Evolutionary conservation across 495 filamentous ascomycete species (phyloP).

Genomic region (Neurospora sp.): DNA sequence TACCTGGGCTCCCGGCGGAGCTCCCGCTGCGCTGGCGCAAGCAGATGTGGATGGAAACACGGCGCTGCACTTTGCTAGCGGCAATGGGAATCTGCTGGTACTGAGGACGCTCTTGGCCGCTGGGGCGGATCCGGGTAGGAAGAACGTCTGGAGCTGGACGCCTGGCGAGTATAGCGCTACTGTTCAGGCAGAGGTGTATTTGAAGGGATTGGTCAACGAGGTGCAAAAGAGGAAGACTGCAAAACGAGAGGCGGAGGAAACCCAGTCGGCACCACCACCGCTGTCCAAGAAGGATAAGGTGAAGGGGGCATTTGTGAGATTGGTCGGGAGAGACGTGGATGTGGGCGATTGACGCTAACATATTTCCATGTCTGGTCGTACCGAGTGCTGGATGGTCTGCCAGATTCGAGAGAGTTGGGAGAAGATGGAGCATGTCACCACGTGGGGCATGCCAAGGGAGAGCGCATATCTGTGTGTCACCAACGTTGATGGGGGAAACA

Average conservation of each 20-base stretch:
- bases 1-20: conserved; percentile 39
- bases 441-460: not conserved
- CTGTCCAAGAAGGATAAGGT: conserved; percentile 9
- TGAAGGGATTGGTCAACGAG: conserved; percentile 54
- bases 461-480: not conserved
- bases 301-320: conserved; percentile 23
- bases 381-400: no score
- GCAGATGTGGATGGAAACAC: conserved; percentile 64
- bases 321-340: conserved; percentile 20
- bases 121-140: conserved; percentile 54
- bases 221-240: conserved; percentile 31
- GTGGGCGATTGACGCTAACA: conserved; percentile 1
- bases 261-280: not conserved
- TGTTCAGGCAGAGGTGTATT: conserved; percentile 66
- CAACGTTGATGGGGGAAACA: not conserved
- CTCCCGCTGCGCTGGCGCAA: conserved; percentile 34
- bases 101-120: conserved; percentile 54
- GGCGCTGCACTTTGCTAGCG: conserved; percentile 59
- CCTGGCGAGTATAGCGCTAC: conserved; percentile 63
- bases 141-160: conserved; percentile 63
- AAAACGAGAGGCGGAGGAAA: conserved; percentile 16
- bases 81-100: conserved; percentile 61
- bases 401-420: not conserved
- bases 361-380: not conserved
- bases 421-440: not conserved